These are phyloP conservation scores for Phascolomyces articulosus DNA, from an alignment of 371 early-diverging fungal genomes.

Conservation along the genomic window DNA sequence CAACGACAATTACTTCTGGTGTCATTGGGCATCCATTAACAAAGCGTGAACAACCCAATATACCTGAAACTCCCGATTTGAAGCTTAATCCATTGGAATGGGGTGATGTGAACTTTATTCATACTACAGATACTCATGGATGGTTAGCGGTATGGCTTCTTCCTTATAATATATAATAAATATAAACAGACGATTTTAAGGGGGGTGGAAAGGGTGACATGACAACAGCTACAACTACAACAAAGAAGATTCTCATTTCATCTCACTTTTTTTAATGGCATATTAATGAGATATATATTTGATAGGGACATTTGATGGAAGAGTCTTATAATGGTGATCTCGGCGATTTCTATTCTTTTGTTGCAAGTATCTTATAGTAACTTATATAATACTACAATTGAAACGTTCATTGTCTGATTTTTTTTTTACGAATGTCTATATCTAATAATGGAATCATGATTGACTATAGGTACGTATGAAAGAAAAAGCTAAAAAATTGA, in stretches of 20 bases:
- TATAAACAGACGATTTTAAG: too few relatives aligned
- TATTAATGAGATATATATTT: background rate
- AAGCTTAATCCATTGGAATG: conserved; percentile 41
- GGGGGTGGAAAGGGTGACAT: too few relatives aligned
- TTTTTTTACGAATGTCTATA: background rate
- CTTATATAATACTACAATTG: too few relatives aligned
- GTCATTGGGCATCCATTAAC: too few relatives aligned
- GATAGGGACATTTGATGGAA: conserved; percentile 45
- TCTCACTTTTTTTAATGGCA: background rate
- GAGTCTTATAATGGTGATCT: conserved; percentile 53
- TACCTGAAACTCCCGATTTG: conserved; percentile 24
- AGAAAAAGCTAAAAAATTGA: conserved; percentile 41
- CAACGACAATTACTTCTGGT: background rate
- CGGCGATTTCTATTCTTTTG: conserved; percentile 61
- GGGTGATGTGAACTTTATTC: conserved; percentile 58
- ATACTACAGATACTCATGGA: conserved; percentile 55
- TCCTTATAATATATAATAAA: background rate
- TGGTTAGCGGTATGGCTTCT: conserved; percentile 34
- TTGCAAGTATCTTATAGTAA: conserved; percentile 16
- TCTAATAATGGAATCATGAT: background rate
- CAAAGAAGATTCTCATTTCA: background rate
- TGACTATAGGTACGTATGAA: conserved; percentile 40
- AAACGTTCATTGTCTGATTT: background rate
- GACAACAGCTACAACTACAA: background rate
- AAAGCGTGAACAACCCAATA: conserved; percentile 36